These are phyloP conservation scores for Eleusine indica DNA, from an alignment of 176 grass and related monocot species.

Conservation along the genomic window DNA sequence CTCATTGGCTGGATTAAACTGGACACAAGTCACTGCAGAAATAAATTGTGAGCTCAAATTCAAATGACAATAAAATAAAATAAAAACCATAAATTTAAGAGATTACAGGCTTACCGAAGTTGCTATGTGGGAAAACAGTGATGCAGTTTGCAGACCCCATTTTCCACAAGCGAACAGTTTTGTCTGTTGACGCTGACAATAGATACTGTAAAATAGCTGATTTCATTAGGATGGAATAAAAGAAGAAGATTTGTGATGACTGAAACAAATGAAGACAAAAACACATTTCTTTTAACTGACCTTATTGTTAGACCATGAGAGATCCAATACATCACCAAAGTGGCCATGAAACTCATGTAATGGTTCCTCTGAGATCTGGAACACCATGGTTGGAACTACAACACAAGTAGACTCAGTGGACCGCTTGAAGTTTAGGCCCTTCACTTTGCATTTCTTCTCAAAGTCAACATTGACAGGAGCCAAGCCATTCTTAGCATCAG, in stretches of 20 bases:
- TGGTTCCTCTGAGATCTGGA: constrained; percentile 70
- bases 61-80: constrained; percentile 1
- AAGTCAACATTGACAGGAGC: constrained; percentile 35
- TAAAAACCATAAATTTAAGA: not conserved
- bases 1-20: constrained; percentile 71
- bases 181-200: constrained; percentile 81
- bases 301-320: constrained; percentile 89
- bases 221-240: constrained; percentile 24
- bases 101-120: constrained; percentile 64
- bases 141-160: constrained; percentile 67
- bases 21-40: constrained; percentile 88
- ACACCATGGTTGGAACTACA: constrained; percentile 66
- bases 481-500: constrained; percentile 51
- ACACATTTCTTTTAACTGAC: constrained; percentile 49
- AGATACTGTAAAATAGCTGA: constrained; percentile 59
- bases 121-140: constrained; percentile 72
- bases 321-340: constrained; percentile 72
- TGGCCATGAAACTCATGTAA: constrained; percentile 82
- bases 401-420: constrained; percentile 68
- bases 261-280: not conserved
- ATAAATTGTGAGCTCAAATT: constrained; percentile 11
- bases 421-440: constrained; percentile 57
- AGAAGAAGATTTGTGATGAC: constrained; percentile 6
- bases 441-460: constrained; percentile 50
- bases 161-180: constrained; percentile 91